A percentile compares a stretch with the other conserved stretches of the same genome.
These are phyloP conservation scores for Phialophora chinensis DNA, from an alignment of 2,329 filamentous ascomycete genomes.

Conservation along the genomic window DNA sequence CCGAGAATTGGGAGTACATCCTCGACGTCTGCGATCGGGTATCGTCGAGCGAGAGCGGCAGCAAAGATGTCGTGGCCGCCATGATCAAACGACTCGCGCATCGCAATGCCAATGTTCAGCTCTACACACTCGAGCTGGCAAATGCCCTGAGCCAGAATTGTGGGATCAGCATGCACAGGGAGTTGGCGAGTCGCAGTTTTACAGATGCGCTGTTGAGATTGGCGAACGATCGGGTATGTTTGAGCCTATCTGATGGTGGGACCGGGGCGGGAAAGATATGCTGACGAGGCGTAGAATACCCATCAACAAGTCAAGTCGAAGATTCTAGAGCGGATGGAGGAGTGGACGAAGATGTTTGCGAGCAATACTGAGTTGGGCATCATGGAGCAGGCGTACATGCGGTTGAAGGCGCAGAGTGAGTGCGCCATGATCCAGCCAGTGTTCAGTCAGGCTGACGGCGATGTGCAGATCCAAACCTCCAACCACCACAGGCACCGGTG, in stretches of 20 bases:
- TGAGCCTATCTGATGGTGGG: neutral
- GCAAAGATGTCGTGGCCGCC: slow-evolving; percentile 82
- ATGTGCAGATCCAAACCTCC: slow-evolving; percentile 77
- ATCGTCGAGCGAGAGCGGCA: slow-evolving; percentile 50
- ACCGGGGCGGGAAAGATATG: slow-evolving; percentile 9
- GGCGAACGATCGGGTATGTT: slow-evolving; percentile 75
- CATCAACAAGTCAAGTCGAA: slow-evolving; percentile 96
- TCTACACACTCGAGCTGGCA: slow-evolving; percentile 89
- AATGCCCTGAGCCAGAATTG: slow-evolving; percentile 94
- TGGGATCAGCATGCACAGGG: slow-evolving; percentile 82
- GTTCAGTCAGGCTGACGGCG: slow-evolving; percentile 18
- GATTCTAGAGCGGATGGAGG: slow-evolving; percentile 94
- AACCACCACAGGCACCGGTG: slow-evolving; percentile 87
- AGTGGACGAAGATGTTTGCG: slow-evolving; percentile 94
- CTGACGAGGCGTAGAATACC: slow-evolving; percentile 67
- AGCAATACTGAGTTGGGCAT: slow-evolving; percentile 90
- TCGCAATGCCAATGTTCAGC: slow-evolving; percentile 92
- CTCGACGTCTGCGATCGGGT: slow-evolving; percentile 69
- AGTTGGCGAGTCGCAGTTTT: slow-evolving; percentile 88
- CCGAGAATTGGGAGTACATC: slow-evolving; percentile 77
- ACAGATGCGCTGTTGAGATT: slow-evolving; percentile 91
- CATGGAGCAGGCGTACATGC: slow-evolving; percentile 94
- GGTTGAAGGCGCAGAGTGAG: slow-evolving; percentile 74
- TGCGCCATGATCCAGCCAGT: slow-evolving; percentile 15
- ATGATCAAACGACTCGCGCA: slow-evolving; percentile 92